These are phyloP conservation scores for Vachellia collinsii DNA, from an alignment of 306 rosid species.

Conservation along the genomic window DNA sequence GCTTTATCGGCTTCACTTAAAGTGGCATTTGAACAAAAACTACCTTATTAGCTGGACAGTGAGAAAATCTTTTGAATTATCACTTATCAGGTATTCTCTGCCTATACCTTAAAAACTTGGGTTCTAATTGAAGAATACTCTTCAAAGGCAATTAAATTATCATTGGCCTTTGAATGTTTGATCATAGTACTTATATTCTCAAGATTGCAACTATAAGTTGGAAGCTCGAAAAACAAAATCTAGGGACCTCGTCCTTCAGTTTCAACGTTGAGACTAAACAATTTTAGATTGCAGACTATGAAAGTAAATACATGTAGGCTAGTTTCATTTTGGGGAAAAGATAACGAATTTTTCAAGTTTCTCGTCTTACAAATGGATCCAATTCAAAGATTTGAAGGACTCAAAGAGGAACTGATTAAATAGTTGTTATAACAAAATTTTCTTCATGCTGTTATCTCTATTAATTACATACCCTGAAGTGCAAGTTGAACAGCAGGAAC, in stretches of 20 bases:
- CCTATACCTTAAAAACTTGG: neutral
- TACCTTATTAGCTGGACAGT: neutral
- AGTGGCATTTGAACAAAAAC: neutral
- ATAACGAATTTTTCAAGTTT: neutral
- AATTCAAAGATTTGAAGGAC: neutral
- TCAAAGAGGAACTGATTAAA: neutral
- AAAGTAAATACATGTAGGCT: neutral
- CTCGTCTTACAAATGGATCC: neutral
- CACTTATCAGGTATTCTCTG: neutral
- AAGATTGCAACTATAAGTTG: neutral
- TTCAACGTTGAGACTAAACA: neutral
- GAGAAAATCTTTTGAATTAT: neutral
- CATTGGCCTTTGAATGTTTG: neutral
- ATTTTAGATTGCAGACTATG: neutral
- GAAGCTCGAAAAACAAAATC: neutral
- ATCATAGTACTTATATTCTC: neutral
- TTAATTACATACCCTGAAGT: neutral
- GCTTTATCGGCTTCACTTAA: neutral
- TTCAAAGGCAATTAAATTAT: neutral
- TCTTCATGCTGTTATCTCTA: neutral
- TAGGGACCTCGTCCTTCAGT: neutral
- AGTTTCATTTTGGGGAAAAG: neutral
- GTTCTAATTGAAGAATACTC: slow-evolving; percentile 15
- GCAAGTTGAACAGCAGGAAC: neutral
- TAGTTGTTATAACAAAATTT: neutral